phyloP scores from a whole-genome alignment of 2,329 filamentous ascomycete genomes.

The Xylaria sp. region DNA sequence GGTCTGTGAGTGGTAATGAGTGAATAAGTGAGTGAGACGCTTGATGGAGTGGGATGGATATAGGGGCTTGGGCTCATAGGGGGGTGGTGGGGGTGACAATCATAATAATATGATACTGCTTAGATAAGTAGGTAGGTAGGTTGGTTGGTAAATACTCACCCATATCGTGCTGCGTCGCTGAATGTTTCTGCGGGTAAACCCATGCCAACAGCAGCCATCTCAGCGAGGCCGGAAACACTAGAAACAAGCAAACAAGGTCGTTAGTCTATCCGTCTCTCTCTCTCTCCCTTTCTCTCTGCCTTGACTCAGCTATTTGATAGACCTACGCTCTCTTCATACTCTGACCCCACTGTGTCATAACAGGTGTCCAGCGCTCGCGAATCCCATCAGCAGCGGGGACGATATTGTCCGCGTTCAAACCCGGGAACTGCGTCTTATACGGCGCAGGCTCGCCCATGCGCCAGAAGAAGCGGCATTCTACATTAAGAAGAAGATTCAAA shows the following conservation, averaged over 20 bases:
- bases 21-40: background rate
- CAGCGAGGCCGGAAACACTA: conserved; percentile 63
- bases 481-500: background rate
- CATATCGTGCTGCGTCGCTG: conserved; percentile 65
- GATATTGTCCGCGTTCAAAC: conserved; percentile 66
- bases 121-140: too few relatives aligned
- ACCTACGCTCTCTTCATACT: conserved; percentile 70
- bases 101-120: background rate
- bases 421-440: conserved; percentile 66
- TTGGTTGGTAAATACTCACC: conserved; percentile 52
- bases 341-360: conserved; percentile 68
- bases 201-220: conserved; percentile 69
- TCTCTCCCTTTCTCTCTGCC: background rate
- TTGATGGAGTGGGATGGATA: background rate
- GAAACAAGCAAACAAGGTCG: background rate
- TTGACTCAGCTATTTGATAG: too few relatives aligned
- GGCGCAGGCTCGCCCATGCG: conserved; percentile 66
- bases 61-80: background rate
- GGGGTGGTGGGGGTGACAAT: background rate
- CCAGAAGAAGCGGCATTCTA: conserved; percentile 71
- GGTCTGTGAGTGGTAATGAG: conserved; percentile 54
- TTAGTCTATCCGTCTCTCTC: conserved; percentile 8
- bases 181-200: conserved; percentile 65
- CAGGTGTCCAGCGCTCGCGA: conserved; percentile 61
- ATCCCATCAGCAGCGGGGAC: conserved; percentile 63